Percentiles rank a stretch among this genome's conserved stretches.
Conservation (phyloP, 2,329 filamentous ascomycete species). For the Colletotrichum sp. region DNA sequence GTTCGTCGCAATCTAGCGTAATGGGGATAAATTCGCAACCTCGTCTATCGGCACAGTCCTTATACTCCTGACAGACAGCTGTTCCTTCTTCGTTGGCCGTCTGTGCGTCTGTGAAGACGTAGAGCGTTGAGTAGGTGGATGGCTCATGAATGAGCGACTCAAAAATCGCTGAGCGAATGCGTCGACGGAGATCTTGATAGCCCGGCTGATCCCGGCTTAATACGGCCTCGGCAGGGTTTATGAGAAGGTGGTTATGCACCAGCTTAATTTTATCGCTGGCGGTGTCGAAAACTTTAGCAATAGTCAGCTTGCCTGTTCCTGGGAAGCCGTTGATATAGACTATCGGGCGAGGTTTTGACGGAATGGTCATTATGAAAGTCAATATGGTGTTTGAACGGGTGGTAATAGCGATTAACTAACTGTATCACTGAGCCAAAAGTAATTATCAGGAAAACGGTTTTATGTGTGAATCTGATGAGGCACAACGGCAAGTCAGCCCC, state of each 20-base stretch:
- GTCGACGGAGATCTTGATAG: background rate
- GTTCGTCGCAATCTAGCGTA: background rate
- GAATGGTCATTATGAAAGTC: background rate
- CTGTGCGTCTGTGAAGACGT: background rate
- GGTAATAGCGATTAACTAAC: background rate
- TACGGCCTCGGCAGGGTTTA: constrained; percentile 20
- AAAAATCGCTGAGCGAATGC: background rate
- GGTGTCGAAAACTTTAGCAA: constrained; percentile 24
- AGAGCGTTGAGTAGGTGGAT: background rate
- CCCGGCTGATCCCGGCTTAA: background rate
- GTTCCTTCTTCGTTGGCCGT: background rate
- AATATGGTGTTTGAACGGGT: background rate
- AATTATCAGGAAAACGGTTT: rapidly evolving
- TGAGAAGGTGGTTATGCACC: constrained; percentile 33
- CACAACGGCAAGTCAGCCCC: background rate
- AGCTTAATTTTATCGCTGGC: constrained; percentile 26
- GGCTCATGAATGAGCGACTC: background rate
- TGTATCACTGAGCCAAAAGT: rapidly evolving
- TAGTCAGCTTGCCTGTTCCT: constrained; percentile 32
- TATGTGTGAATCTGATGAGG: background rate
- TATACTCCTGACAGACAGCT: background rate
- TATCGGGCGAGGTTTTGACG: background rate
- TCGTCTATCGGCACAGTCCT: background rate
- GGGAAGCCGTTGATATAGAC: constrained; percentile 36
- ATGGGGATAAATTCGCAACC: background rate